Base-by-base conservation (phyloP, 495 filamentous ascomycete species). In the Penicillium turbatum region DNA sequence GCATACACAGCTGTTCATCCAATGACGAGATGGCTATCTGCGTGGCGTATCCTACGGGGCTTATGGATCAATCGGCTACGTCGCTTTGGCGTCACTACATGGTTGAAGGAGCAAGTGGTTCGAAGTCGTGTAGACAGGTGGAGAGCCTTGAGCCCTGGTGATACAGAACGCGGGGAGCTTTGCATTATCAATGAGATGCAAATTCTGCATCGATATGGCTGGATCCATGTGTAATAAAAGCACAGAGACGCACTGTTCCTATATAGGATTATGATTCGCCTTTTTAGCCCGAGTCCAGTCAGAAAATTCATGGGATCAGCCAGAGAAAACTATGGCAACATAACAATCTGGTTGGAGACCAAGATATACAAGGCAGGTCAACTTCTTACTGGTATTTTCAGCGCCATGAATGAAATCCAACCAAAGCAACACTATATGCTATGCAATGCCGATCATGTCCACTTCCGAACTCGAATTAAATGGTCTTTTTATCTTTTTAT, bases 181-280 rank as follows among this genome's bases (percentile, higher is more conserved):
- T 93, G 89, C 63, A 70, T 91, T 49, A 81, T 92, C 45, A 84
- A 92, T 70, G 88, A 91, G 72, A 92, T 92, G 89, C 89, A 93
- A 66, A 80, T 93, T 34, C 71, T 92, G 54, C 78, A 81, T 60
- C 56, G 75, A 43, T 87, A 86, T 65, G 89, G 89, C 15, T 93
- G 88, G 88, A 79, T 76, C 48, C 89, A 92, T 78, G 73, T 90
- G 40, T 89, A 68, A 46, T 39, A 24, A 26, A 19, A 16, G 7
- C 12, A 5, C 2, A 37, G n/a, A 6, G 32, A 8, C 39, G 10
- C 8, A 29, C 17, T 17, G n/a, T 16, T 16, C n/a, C n/a, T 44
- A 2, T 42, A 44, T 44, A 44, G 21, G 24, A 24, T 24, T 24
- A 24, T 24, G 21, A 24, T 24, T 24, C 21, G 2, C 21, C 4